Conservation (phyloP, 768 basidiomycete species). For the Suillus plorans region DNA sequence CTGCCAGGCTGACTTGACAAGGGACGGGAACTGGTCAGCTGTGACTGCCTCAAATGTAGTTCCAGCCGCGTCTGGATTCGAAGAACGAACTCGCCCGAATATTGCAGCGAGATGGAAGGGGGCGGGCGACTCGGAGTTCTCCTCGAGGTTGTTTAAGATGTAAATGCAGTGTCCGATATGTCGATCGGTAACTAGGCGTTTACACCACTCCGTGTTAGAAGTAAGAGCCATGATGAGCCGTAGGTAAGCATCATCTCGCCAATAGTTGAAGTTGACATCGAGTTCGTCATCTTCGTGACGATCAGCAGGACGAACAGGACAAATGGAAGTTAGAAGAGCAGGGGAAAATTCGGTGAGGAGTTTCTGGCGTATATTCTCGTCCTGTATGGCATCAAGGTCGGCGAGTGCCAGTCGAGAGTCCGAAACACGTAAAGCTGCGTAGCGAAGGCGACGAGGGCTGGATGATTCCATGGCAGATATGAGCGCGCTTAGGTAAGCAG, state of each 20-base stretch:
- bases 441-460: background rate
- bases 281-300: background rate
- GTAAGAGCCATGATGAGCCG: background rate
- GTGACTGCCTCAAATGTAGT: background rate
- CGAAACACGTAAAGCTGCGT: slow-evolving; percentile 3
- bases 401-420: background rate
- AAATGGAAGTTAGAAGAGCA: background rate
- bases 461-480: background rate
- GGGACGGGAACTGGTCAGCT: background rate
- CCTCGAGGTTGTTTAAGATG: background rate
- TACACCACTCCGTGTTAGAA: background rate
- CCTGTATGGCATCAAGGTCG: background rate
- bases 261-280: background rate
- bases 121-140: background rate
- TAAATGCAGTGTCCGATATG: background rate
- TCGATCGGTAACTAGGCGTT: background rate
- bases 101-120: background rate
- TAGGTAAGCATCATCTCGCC: background rate
- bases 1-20: slow-evolving; percentile 1
- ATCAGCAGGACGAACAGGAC: background rate
- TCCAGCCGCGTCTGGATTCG: background rate
- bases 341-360: background rate
- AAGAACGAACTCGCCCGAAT: background rate
- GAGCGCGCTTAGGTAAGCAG: background rate
- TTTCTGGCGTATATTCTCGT: background rate